Base-by-base conservation (phyloP, 106 monocot species). In the Dendrobium nobile region DNA sequence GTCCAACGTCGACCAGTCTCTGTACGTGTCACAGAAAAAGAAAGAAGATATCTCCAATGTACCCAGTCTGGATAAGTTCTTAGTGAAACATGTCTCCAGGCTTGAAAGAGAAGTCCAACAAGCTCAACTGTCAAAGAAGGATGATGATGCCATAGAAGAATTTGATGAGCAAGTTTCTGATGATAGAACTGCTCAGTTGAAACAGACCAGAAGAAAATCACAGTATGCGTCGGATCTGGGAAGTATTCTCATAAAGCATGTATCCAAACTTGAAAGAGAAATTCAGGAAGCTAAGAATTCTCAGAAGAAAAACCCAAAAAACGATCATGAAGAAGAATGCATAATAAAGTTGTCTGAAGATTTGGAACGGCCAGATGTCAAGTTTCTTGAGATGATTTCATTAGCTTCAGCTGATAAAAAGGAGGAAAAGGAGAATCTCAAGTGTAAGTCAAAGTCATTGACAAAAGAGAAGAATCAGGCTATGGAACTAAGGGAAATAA, bases 71-170 rank as follows among this genome's bases (percentile, higher is more conserved):
- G 91, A 93, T 42, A 93, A 93, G 47, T 87, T 89, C 58, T 78
- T 93, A 55, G 93, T 93, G 76, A 93, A 93, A 80, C 91, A 88
- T 84, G 82, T 91, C 17, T 87, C 93, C 28, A 88, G 72, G 75
- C 87, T 94, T 67, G 89, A 94, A 67, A 91, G 83, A 80, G 96
- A 96, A 77, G 93, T 93, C 73, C 85, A 84, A 77, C 86, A 93
- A 87, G 96, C 93, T 81, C 80, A 77, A 33, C 84, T 84, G 37
- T 78, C 79, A 55, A 83, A 80, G 70, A 86, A 81, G 79, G 73
- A 26, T 18, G 61, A 61, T 61, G 44, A 79, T 58, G 43, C 74
- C 41, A 9, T 26, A 27, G 82, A 2, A 65, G 47, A 10, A 27
- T 61, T 47, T 78, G 61, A 70, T 37, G 20, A n/a, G 31, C 22